Base-by-base conservation (phyloP, 2,329 filamentous ascomycete species). In the Diaporthe caulivora region DNA sequence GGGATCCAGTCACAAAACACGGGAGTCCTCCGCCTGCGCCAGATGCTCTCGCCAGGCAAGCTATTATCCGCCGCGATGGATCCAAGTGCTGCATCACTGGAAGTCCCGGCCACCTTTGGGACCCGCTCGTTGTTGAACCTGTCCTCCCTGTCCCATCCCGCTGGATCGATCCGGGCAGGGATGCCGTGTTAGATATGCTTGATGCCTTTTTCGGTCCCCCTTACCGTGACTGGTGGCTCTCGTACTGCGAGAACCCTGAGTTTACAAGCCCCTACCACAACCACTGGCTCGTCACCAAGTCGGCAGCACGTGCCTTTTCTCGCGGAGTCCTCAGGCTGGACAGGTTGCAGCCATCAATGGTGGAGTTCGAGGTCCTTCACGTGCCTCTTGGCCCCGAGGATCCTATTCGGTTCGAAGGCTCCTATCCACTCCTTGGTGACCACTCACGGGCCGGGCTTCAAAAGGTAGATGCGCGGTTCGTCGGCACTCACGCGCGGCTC, bases 21-120 rank as follows among this genome's bases (percentile, higher is more conserved):
- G 51, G 51, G 4, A 31, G 13, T 18, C 51, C 51, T 31, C 51
- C 51, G 51, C 51, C 26, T 2, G 13, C 51, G 51, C 51, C 51
- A 31, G 51, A 18, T 54, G 13, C 51, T 31, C 26, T 6, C 5
- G 51, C 4, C 29, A 26, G 51, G 8, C 13, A 31, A 15, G 51
- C 51, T 18, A 54, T 54, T 18, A 18, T 54, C 51, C 51, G 51
- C 51, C 51, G 51, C 51, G 51, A 54, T 54, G 51, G 51, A 54
- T 6, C 51, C 13, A 54, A 26, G 29, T 54, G 51, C 17, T 54
- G 51, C 15, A 54, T 54, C 10, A 54, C 26, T 31, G 51, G 51
- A 10, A 54, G 51, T 18, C 51, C 51, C 4, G 24, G 51, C 26
- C 26, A 18, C 15, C 51, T 54, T 3, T 54, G 51, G 51, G 26